These are phyloP conservation scores for Halocafeteria seosinensis DNA, from an alignment of 108 stramenopile species.

Conservation along the genomic window DNA sequence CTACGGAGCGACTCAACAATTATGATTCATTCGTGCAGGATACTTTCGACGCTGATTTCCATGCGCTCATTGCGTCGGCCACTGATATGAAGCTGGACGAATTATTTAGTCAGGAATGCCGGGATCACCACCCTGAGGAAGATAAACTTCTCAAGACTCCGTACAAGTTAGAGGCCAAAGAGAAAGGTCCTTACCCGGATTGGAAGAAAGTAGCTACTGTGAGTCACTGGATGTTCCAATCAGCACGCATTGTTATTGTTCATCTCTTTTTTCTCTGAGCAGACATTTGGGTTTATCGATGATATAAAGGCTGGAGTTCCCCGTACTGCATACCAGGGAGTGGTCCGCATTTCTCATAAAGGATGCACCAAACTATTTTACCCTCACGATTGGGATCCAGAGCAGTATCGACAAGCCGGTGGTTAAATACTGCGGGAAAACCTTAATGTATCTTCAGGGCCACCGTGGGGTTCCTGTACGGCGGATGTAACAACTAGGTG, in stretches of 20 bases:
- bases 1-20: not conserved
- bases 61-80: too few species aligned
- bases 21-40: not conserved
- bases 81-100: too few species aligned
- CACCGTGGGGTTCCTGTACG: too few species aligned
- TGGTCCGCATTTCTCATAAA: constrained; percentile 34
- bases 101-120: not conserved
- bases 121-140: constrained; percentile 14
- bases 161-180: constrained; percentile 15
- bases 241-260: not conserved
- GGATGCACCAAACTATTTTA: not conserved
- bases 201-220: constrained; percentile 25
- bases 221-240: not conserved
- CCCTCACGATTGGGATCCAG: too few species aligned
- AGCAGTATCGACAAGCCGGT: too few species aligned
- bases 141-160: constrained; percentile 27
- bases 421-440: too few species aligned
- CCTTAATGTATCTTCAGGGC: too few species aligned
- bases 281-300: constrained; percentile 48
- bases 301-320: constrained; percentile 74
- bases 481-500: too few species aligned
- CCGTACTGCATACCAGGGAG: constrained; percentile 69
- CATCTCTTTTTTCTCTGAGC: constrained; percentile 33
- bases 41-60: not conserved
- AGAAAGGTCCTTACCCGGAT: constrained; percentile 31